phyloP scores from a whole-genome alignment of 106 monocot species.

The Dioscorea alata region DNA sequence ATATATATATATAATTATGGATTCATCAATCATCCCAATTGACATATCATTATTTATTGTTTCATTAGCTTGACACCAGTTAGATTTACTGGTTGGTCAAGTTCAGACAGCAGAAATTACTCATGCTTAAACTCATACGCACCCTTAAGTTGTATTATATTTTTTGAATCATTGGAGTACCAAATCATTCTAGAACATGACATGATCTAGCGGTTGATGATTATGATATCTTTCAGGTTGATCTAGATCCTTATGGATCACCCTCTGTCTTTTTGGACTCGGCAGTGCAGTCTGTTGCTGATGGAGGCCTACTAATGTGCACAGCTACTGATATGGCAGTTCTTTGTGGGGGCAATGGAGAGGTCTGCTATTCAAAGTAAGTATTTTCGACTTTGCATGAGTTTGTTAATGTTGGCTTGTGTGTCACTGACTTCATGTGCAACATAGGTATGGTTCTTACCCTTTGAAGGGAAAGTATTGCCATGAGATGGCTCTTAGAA shows the following conservation, averaged over 20 bases:
- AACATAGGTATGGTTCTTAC: slow-evolving; percentile 81
- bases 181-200: too few species aligned
- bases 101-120: too few species aligned
- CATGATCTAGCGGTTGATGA: background rate
- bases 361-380: slow-evolving; percentile 97
- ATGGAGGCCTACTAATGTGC: slow-evolving; percentile 94
- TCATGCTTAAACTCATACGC: too few species aligned
- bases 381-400: slow-evolving; percentile 6
- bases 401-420: background rate
- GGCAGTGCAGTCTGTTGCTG: slow-evolving; percentile 85
- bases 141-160: too few species aligned
- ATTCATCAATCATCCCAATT: too few species aligned
- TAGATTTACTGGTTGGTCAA: too few species aligned
- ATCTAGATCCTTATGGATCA: slow-evolving; percentile 96
- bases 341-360: slow-evolving; percentile 82
- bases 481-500: slow-evolving; percentile 95
- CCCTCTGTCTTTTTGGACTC: slow-evolving; percentile 91
- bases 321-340: slow-evolving; percentile 99
- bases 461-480: slow-evolving; percentile 93
- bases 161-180: too few species aligned
- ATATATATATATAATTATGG: too few species aligned
- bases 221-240: slow-evolving; percentile 44
- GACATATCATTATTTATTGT: too few species aligned
- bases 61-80: too few species aligned
- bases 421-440: background rate